Percentiles rank a stretch among this genome's conserved stretches.
phyloP scores from a whole-genome alignment of 2,329 filamentous ascomycete species.

The Sphaerulina musiva region DNA sequence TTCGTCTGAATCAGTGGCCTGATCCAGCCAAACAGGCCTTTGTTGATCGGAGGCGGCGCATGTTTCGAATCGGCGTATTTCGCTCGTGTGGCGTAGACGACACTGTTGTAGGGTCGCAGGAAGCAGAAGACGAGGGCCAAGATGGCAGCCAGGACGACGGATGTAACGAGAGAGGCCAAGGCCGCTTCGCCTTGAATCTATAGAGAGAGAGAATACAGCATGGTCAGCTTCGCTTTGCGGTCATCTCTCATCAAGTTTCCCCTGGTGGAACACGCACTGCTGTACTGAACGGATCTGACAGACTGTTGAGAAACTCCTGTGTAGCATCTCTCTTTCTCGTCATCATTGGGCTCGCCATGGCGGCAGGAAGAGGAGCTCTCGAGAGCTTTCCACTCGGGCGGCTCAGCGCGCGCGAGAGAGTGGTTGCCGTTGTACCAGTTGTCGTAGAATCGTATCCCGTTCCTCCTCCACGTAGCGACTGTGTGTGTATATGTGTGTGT shows the following conservation, averaged over 20 bases:
- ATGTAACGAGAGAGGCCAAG: slow-evolving; percentile 72
- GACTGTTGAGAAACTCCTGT: slow-evolving; percentile 6
- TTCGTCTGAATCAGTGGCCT: slow-evolving; percentile 68
- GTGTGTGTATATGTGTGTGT: too few relatives aligned
- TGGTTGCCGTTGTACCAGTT: background rate
- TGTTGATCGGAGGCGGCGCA: slow-evolving; percentile 77
- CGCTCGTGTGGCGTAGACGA: slow-evolving; percentile 89
- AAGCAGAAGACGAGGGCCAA: slow-evolving; percentile 80
- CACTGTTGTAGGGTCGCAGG: slow-evolving; percentile 80
- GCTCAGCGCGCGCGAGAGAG: background rate
- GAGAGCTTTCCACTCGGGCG: slow-evolving; percentile 7
- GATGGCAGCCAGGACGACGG: slow-evolving; percentile 64
- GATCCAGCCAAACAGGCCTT: slow-evolving; percentile 83
- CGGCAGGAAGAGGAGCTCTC: slow-evolving; percentile 1
- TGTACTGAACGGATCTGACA: slow-evolving; percentile 10
- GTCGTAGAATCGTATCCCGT: background rate
- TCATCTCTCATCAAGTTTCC: background rate
- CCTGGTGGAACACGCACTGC: background rate
- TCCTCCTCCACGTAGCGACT: too few relatives aligned
- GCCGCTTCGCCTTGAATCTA: slow-evolving; percentile 59
- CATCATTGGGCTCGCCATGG: slow-evolving; percentile 11
- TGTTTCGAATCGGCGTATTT: slow-evolving; percentile 90
- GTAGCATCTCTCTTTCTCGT: slow-evolving; percentile 3
- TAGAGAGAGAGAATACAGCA: background rate
- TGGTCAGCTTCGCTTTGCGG: background rate